phyloP scores from a whole-genome alignment of 352 stramenopile genomes.

The Phytophthora cactorum region DNA sequence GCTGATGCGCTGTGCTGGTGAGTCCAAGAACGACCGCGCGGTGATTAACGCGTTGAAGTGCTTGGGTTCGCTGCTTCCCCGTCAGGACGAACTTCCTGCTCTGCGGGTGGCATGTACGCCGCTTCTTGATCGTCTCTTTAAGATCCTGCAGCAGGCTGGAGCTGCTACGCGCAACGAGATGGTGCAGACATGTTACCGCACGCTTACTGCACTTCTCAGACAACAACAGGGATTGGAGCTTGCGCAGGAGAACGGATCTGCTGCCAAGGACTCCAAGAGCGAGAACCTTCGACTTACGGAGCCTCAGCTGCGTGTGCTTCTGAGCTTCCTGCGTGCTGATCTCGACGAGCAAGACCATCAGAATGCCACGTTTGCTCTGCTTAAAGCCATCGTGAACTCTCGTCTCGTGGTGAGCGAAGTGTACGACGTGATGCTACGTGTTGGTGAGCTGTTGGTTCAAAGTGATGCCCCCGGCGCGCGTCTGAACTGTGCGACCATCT shows the following conservation, averaged over 20 bases:
- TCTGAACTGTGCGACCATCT: conserved; percentile 80
- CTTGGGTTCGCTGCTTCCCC: conserved; percentile 85
- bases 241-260: conserved; percentile 27
- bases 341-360: conserved; percentile 95
- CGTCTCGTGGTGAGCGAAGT: conserved; percentile 94
- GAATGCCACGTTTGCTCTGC: conserved; percentile 94
- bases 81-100: conserved; percentile 88
- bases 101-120: conserved; percentile 79
- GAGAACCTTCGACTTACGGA: conserved; percentile 65
- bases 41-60: conserved; percentile 95
- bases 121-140: conserved; percentile 92
- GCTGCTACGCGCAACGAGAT: conserved; percentile 94
- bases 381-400: conserved; percentile 93
- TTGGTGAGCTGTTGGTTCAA: conserved; percentile 94
- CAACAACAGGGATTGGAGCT: conserved; percentile 46
- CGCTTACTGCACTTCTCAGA: conserved; percentile 91
- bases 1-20: conserved; percentile 91
- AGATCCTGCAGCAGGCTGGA: conserved; percentile 90
- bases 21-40: conserved; percentile 92
- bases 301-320: conserved; percentile 81
- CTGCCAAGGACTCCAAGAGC: conserved; percentile 41
- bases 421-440: conserved; percentile 96
- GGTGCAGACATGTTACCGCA: conserved; percentile 95
- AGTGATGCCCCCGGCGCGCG: conserved; percentile 91
- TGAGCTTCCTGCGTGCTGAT: conserved; percentile 93